Evolutionary conservation across 2,329 filamentous ascomycete species (phyloP), one percentile per base, ranked within the genome.

Genomic region (Camptophora hylomeconis): DNA sequence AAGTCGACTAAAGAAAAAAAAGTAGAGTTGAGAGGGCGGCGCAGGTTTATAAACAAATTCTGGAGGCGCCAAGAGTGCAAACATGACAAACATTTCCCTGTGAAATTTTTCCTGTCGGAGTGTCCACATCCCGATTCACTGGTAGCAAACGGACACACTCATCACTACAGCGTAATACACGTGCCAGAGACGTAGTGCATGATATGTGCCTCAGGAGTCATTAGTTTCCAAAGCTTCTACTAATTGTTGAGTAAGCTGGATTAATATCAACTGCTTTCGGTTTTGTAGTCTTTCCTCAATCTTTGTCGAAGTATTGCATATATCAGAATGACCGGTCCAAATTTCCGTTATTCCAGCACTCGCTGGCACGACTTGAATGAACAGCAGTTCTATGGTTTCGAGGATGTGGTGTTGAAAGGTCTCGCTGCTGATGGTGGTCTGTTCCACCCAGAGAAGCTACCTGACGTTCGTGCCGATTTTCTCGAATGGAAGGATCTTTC

Each of bases 331-430:
- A n/a, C n/a, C 21, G 5, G 21, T 24, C 21, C 14, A 13, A 24
- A 13, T 24, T 11, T 11, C 21, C 20, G 24, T 20, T 44, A 37
- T 35, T 41, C 39, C 16, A 40, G 22, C 20, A 30, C 23, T 23
- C 29, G 32, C 20, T 37, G 37, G 25, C 23, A 33, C 26, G 38
- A 36, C 28, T 12, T 32, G 3, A 31, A 30, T 31, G 20, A 33
- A 29, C 34, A 25, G 12, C 24, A 37, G 13, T 42, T 86, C 79
- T 68, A 92, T 44, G 86, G 82, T 29, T 93, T 94, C 53, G 86
- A 94, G 57, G 75, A 84, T 30, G 84, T 84, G 25, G 83, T 93
- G 21, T 66, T 93, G 41, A 92, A 92, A 56, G 84, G 84, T 24
- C 73, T 93, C 33, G 84, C 83, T 34, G 65, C 71, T 24, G 86